Conservation (phyloP, 768 basidiomycete species). For the Sistotremastrum niveocremeum region DNA sequence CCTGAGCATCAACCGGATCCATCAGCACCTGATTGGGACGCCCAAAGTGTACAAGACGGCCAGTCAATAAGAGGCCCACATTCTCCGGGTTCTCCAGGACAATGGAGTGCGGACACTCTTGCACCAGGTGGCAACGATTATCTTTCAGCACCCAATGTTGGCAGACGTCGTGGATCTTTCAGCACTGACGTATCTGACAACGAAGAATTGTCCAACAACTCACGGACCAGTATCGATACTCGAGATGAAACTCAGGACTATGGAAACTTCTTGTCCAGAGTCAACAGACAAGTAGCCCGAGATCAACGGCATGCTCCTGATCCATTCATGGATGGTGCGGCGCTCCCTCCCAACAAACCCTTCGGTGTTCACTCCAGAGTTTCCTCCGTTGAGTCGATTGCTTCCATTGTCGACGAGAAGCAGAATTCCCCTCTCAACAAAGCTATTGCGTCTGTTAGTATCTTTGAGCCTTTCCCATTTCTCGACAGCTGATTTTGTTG, state of each 20-base stretch:
- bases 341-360: conserved; percentile 44
- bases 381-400: conserved; percentile 83
- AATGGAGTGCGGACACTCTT: conserved; percentile 48
- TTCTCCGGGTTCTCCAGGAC: conserved; percentile 43
- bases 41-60: conserved; percentile 37
- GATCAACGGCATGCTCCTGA: conserved; percentile 71
- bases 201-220: conserved; percentile 39
- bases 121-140: conserved; percentile 31
- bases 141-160: conserved; percentile 21
- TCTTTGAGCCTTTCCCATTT: not conserved
- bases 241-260: conserved; percentile 34
- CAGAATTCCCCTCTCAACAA: conserved; percentile 85
- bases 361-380: conserved; percentile 72
- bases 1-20: conserved; percentile 53
- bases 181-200: conserved; percentile 39
- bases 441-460: conserved; percentile 70
- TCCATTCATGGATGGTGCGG: conserved; percentile 62
- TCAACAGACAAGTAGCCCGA: conserved; percentile 70
- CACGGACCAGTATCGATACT: conserved; percentile 17
- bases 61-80: conserved; percentile 18
- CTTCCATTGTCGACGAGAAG: conserved; percentile 87
- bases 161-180: conserved; percentile 19
- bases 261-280: conserved; percentile 71
- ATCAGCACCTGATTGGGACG: conserved; percentile 67
- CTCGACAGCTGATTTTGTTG: conserved; percentile 3